Evolutionary conservation across 441 rosid genomes (phyloP), one percentile per base, ranked within the genome.

Genomic region (Erodium trifolium): DNA sequence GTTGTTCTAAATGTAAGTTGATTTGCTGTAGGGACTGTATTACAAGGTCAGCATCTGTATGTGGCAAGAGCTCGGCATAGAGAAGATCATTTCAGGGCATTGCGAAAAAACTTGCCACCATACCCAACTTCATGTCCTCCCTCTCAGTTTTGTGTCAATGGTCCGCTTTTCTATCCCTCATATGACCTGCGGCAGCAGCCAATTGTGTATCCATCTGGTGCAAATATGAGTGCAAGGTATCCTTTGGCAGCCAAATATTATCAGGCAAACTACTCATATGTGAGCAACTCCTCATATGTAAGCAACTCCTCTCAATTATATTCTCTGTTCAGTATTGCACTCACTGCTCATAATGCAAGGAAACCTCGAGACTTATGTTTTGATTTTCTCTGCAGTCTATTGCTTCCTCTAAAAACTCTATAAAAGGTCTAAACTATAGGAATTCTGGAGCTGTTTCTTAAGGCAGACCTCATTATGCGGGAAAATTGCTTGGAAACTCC

Each of bases 21-120:
- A 68, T 41, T 66, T 72, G n/a, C n/a, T 29, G 18, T 75, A 92
- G 95, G 96, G 17, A 59, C 65, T 51, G 57, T 27, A 69, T 78
- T 82, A 72, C 84, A 73, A 66, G 84, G 86, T 16, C 82, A 75
- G 75, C 49, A 67, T 70, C 73, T 90, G 49, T 84, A 86, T 78
- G 90, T 87, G 70, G 86, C 93, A 51, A 77, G 81, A 75, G 96
- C 96, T 73, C 91, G 86, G 77, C 77, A 79, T 41, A 92, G 88
- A 85, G 89, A 81, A 76, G 91, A 84, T 41, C 82, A 84, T 45
- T 31, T 35, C 59, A 76, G 75, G 81, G 83, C 75, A 51, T 27
- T 80, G 79, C 94, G 80, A 75, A 78, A 70, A 27, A 45, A 67
- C 27, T 41, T 47, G 66, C n/a, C 67, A 62, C 74, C 35, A 12